Conservation (phyloP, 352 stramenopile species). For the Globisporangium rhizosaccharum region DNA sequence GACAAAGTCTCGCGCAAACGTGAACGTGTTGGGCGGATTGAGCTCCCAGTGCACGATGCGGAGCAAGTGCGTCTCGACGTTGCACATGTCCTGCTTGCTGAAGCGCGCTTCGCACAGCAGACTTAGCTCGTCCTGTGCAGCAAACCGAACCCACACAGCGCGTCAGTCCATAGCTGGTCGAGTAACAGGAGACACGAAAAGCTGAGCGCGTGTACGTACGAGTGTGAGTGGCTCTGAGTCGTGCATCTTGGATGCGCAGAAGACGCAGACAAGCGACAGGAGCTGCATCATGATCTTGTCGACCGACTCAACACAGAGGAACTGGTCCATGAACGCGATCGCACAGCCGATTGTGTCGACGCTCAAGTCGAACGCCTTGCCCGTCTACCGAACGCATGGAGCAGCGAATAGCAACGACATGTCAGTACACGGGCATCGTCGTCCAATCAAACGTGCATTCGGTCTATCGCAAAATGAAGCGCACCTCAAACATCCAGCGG, state of each 20-base stretch:
- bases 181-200: neutral
- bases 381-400: too few species aligned
- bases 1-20: constrained; percentile 60
- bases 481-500: constrained; percentile 68
- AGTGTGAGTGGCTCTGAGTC: constrained; percentile 63
- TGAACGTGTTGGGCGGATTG: constrained; percentile 57
- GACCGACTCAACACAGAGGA: constrained; percentile 59
- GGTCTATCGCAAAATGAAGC: too few species aligned
- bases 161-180: neutral
- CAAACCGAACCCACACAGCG: neutral
- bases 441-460: neutral
- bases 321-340: constrained; percentile 71
- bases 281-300: constrained; percentile 69
- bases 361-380: constrained; percentile 63
- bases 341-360: constrained; percentile 54
- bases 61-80: constrained; percentile 52
- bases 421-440: neutral
- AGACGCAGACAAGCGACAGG: constrained; percentile 72
- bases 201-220: constrained; percentile 1
- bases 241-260: constrained; percentile 67
- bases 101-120: constrained; percentile 77
- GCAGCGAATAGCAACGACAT: neutral
- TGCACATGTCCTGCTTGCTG: constrained; percentile 47
- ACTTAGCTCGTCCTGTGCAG: constrained; percentile 52
- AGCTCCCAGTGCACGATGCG: constrained; percentile 57